Evolutionary conservation across 176 grass and related monocot species (phyloP).

Genomic region (Themeda triandra): DNA sequence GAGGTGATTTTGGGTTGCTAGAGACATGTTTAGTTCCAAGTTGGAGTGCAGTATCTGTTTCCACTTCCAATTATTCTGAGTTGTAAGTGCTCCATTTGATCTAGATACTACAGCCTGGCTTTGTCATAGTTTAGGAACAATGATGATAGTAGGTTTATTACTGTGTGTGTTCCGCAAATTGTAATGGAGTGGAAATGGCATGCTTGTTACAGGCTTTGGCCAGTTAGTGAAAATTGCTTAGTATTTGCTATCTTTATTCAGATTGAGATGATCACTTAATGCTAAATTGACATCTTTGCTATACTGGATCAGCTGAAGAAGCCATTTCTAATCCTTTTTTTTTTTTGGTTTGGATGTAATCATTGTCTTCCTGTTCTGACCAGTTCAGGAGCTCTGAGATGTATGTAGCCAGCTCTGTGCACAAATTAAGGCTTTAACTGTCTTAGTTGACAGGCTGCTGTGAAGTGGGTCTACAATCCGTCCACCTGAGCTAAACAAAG

Average conservation of each 20-base stretch:
- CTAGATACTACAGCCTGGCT: slow-evolving; percentile 21
- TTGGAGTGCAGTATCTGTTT: background rate
- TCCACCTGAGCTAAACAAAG: too few relatives aligned
- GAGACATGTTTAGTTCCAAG: slow-evolving; percentile 19
- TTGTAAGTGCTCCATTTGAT: background rate
- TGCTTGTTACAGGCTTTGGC: background rate
- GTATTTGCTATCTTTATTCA: background rate
- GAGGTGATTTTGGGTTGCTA: slow-evolving; percentile 21
- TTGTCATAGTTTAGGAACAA: background rate
- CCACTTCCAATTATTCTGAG: background rate
- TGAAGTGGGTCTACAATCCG: background rate
- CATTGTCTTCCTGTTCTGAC: background rate
- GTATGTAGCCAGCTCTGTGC: background rate
- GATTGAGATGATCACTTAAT: background rate
- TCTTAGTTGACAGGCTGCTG: background rate
- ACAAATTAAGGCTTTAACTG: background rate
- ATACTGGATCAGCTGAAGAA: background rate
- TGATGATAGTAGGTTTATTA: background rate
- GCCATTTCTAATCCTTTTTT: background rate
- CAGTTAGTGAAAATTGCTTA: background rate
- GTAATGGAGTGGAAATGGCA: slow-evolving; percentile 7
- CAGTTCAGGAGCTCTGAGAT: background rate
- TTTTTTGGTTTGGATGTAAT: background rate
- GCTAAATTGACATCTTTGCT: background rate
- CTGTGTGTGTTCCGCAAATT: background rate